These are phyloP conservation scores for Yamadazyma philogaea DNA, from an alignment of 805 yeast species.

Conservation along the genomic window DNA sequence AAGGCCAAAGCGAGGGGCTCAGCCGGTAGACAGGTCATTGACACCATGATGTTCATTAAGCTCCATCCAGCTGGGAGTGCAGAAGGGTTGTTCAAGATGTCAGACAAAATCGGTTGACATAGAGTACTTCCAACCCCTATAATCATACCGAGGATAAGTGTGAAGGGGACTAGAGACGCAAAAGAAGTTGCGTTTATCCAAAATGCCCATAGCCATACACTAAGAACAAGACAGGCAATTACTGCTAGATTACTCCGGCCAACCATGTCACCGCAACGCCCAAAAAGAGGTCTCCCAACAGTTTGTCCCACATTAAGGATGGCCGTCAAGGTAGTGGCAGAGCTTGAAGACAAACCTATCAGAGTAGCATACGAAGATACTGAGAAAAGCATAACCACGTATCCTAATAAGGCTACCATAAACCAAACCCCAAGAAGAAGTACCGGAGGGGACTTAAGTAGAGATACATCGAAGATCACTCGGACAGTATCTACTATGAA, in stretches of 20 bases:
- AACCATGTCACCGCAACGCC: conserved; percentile 42
- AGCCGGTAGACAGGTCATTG: conserved; percentile 38
- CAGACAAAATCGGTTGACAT: conserved; percentile 26
- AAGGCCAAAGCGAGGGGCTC: conserved; percentile 57
- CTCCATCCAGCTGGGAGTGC: conserved; percentile 40
- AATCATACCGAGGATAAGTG: conserved; percentile 27
- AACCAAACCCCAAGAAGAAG: conserved; percentile 31
- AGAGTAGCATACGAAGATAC: conserved; percentile 38
- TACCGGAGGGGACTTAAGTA: conserved; percentile 24
- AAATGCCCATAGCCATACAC: conserved; percentile 30
- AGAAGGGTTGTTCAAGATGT: conserved; percentile 17
- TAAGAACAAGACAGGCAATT: conserved; percentile 19
- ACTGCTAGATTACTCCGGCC: conserved; percentile 44
- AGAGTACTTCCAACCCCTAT: conserved; percentile 30
- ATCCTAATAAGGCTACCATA: conserved; percentile 36
- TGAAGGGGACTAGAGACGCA: conserved; percentile 29
- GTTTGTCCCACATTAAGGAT: conserved; percentile 42
- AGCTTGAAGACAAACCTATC: conserved; percentile 41
- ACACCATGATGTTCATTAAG: conserved; percentile 31
- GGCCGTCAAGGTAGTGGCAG: conserved; percentile 33
- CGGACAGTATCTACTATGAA: conserved; percentile 22
- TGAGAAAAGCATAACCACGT: conserved; percentile 34
- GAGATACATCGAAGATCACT: conserved; percentile 33
- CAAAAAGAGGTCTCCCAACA: conserved; percentile 51
- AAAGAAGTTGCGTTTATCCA: conserved; percentile 38